Evolutionary conservation across 306 rosid species (phyloP).

Genomic region (Lathyrus sativus): DNA sequence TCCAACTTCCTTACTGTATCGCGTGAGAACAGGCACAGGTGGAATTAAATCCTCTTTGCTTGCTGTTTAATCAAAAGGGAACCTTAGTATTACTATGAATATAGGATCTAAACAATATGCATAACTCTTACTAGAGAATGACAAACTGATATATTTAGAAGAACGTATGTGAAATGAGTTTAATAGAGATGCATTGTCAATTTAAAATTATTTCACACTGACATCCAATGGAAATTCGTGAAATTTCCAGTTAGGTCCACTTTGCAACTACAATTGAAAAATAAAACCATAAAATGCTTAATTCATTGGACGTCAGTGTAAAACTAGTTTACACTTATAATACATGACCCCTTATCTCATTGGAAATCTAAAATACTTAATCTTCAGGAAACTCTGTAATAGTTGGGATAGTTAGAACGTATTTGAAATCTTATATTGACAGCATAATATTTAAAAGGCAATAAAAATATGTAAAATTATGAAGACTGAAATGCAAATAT

Average conservation of each 20-base stretch:
- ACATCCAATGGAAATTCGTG: not conserved
- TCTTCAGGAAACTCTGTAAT: not conserved
- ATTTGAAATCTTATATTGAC: slow-evolving; percentile 10
- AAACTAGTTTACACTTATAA: not conserved
- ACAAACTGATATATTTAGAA: slow-evolving; percentile 1
- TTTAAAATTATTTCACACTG: not conserved
- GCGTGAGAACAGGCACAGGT: slow-evolving; percentile 88
- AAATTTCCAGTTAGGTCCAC: not conserved
- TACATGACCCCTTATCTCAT: too few species aligned
- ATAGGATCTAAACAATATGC: slow-evolving; percentile 27
- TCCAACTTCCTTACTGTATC: slow-evolving; percentile 88
- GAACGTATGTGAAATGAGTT: not conserved
- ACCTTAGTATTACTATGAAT: slow-evolving; percentile 33
- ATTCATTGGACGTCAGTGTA: not conserved
- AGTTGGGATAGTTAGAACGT: not conserved
- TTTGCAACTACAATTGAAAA: not conserved
- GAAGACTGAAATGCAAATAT: slow-evolving; percentile 15
- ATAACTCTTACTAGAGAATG: slow-evolving; percentile 31
- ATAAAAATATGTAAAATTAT: not conserved
- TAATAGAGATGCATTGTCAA: not conserved
- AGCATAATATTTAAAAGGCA: slow-evolving; percentile 17
- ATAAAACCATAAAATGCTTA: not conserved
- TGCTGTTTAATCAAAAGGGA: slow-evolving; percentile 59
- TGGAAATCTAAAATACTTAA: not conserved
- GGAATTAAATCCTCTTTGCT: slow-evolving; percentile 91